Percentiles rank a stretch among this genome's conserved stretches.
Evolutionary conservation across 805 yeast genomes (phyloP).

Genomic region (Scheffersomyces amazonensis): DNA sequence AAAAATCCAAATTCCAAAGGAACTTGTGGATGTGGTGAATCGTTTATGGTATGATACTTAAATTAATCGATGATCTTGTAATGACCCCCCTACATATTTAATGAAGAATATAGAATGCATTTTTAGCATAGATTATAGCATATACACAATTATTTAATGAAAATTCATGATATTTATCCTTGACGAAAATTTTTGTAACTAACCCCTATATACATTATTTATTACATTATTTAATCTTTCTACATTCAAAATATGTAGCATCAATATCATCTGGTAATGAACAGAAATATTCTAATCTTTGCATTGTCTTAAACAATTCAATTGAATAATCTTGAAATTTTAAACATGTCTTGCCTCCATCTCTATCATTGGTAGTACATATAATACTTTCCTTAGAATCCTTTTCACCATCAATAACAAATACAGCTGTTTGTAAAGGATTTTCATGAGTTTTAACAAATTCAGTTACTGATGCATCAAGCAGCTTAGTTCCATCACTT

Average conservation of each 20-base stretch:
- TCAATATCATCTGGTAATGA: conserved; percentile 46
- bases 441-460: conserved; percentile 19
- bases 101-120: not conserved
- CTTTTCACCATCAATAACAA: conserved; percentile 42
- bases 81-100: no score
- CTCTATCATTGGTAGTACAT: conserved; percentile 38
- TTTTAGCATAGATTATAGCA: not conserved
- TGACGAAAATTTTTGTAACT: not conserved
- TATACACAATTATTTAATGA: not conserved
- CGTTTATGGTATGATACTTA: conserved; percentile 76
- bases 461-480: conserved; percentile 11
- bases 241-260: conserved; percentile 52
- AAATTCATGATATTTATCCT: not conserved
- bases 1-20: conserved; percentile 96
- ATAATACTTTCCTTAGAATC: conserved; percentile 38
- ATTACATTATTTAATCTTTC: conserved; percentile 26
- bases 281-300: conserved; percentile 47
- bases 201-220: not conserved
- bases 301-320: conserved; percentile 48
- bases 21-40: conserved; percentile 98
- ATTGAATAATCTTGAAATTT: conserved; percentile 39
- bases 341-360: conserved; percentile 48
- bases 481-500: conserved; percentile 1
- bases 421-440: conserved; percentile 11
- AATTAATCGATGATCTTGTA: no score